Evolutionary conservation across 768 basidiomycete species (phyloP), one percentile per base, ranked within the genome.

Genomic region (Termitomyces titanicus): DNA sequence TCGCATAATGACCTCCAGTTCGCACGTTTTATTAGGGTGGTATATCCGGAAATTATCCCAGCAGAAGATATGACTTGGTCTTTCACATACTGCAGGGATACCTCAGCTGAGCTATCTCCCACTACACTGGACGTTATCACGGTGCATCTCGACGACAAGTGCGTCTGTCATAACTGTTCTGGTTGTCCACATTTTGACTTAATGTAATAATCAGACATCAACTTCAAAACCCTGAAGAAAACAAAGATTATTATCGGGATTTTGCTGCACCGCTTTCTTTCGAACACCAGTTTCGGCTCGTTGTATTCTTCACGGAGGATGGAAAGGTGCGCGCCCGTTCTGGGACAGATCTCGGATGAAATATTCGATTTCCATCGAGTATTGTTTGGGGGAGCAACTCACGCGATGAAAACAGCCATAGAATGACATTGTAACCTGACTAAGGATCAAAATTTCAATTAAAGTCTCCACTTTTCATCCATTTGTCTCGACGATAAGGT

Each of bases 51-150:
- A 29, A 43, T 35, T 40, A n/a, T 24, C 4, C 42, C 25, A 17
- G 17, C 43, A 11, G 43, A 52, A 4, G 22, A 24, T 11, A 33
- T 35, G 15, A 49, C 44, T 20, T 77, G 72, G 72, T 63, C 68
- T 11, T 77, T 75, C 33, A 62, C 60, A 1, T 71, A 72, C 24
- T 81, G 79, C 51, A 58, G 74, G 33, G 79, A 80, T 58, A 66
- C 68, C 18, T 65, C 67, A 6, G 51, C 42, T 3, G 80, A 80
- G 59, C 54, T 54, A 10, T 61, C 66, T 10, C 61, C 69, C 22
- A 54, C 59, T 53, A 56, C 61, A 5, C 57, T 78, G 24, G 51
- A 59, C 6, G 59, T 52, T 29, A 65, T 79, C 37, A 66, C 66
- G 53, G 22, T 13, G n/a, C 78, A 79, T 60, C 43, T 75, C 29